Conservation (phyloP, 164 flowering plant genomes). For the Euptelea pleiosperma region DNA sequence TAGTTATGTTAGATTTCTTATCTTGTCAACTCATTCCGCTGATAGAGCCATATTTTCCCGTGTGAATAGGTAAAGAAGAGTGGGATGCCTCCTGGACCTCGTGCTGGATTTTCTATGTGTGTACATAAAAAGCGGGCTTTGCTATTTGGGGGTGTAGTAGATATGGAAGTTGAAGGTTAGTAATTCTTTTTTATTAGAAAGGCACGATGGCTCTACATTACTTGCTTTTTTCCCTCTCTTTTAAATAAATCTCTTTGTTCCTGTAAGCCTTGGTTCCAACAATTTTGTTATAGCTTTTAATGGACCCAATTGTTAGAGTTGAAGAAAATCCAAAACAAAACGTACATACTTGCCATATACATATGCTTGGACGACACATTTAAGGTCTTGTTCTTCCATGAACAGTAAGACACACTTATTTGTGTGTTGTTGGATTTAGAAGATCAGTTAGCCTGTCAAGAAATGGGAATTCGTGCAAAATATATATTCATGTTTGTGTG, state of each 20-base stretch:
- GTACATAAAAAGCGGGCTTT: slow-evolving; percentile 92
- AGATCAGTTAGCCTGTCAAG: no score
- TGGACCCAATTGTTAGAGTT: neutral
- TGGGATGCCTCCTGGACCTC: slow-evolving; percentile 99
- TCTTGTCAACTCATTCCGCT: neutral
- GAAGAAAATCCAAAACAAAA: neutral
- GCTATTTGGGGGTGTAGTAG: slow-evolving; percentile 98
- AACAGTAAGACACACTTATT: no score
- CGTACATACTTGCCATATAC: neutral
- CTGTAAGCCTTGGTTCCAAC: neutral
- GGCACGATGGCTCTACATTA: neutral
- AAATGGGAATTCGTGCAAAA: no score
- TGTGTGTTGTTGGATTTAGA: no score
- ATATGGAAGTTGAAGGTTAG: slow-evolving; percentile 91
- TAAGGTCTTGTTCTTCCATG: no score
- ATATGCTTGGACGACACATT: no score
- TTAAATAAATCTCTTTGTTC: neutral
- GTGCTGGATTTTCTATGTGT: slow-evolving; percentile 96
- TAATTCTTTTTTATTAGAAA: neutral
- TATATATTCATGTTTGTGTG: no score
- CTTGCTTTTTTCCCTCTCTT: neutral
- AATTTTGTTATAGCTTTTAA: neutral
- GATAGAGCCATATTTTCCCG: neutral
- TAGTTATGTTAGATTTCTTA: neutral
- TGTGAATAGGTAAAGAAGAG: slow-evolving; percentile 71